Percentiles rank a stretch among this genome's conserved stretches.
phyloP scores from a whole-genome alignment of 306 rosid species.

The Morella rubra region DNA sequence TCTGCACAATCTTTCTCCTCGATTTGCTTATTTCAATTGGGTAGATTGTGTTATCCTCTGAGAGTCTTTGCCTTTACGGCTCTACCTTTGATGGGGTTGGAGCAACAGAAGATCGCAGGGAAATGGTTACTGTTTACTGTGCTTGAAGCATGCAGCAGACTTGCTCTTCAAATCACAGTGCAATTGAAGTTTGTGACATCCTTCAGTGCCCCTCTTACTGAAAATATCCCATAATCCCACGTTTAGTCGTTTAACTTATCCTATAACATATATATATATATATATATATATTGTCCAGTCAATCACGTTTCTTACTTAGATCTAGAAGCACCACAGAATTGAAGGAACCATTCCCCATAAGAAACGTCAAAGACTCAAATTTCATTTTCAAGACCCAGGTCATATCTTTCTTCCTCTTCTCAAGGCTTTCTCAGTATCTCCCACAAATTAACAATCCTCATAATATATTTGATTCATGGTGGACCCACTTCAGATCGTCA shows the following conservation, averaged over 20 bases:
- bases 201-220: constrained; percentile 22
- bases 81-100: not conserved
- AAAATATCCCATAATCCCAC: constrained; percentile 27
- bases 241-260: constrained; percentile 15
- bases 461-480: not conserved
- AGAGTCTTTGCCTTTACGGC: no score
- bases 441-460: not conserved
- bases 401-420: not conserved
- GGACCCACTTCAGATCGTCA: not conserved
- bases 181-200: constrained; percentile 8
- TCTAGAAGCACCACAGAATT: not conserved
- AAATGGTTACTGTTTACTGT: not conserved
- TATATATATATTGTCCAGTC: constrained; percentile 42
- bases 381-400: constrained; percentile 13
- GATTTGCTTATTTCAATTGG: not conserved
- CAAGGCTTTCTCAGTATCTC: not conserved
- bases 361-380: constrained; percentile 11
- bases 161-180: not conserved
- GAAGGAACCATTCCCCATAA: constrained; percentile 21
- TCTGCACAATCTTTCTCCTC: not conserved
- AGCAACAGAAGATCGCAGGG: not conserved
- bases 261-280: constrained; percentile 16
- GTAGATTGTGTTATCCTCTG: no score
- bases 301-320: constrained; percentile 47
- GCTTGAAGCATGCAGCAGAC: not conserved